These are phyloP conservation scores for Tulasnella sp. DNA, from an alignment of 768 basidiomycete genomes.

Conservation along the genomic window DNA sequence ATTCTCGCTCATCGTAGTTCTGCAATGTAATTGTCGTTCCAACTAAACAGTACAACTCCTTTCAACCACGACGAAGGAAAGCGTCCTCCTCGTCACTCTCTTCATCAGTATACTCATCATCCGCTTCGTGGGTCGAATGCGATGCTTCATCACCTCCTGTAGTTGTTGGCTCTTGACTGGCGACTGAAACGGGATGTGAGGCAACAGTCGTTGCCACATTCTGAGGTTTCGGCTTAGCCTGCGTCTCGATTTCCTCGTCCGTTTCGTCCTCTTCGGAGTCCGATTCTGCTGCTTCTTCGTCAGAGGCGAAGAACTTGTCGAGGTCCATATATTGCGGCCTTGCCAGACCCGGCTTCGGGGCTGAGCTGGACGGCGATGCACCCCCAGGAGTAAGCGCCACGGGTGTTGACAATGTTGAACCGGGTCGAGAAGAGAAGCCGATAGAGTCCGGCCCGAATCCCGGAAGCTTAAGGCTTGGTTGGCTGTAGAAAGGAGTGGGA, in stretches of 20 bases:
- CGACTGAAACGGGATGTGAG: neutral
- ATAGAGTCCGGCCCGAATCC: constrained; percentile 22
- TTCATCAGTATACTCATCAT: constrained; percentile 31
- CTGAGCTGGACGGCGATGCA: constrained; percentile 29
- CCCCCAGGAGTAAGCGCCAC: constrained; percentile 52
- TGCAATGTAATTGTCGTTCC: constrained; percentile 6
- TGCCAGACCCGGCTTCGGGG: constrained; percentile 29
- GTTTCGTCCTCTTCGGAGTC: constrained; percentile 36
- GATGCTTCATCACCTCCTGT: neutral
- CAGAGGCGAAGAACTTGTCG: constrained; percentile 69
- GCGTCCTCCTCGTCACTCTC: constrained; percentile 26
- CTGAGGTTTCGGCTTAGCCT: constrained; percentile 15
- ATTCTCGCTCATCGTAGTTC: neutral
- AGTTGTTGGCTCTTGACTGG: neutral
- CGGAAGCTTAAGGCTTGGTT: constrained; percentile 25
- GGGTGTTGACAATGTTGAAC: constrained; percentile 37
- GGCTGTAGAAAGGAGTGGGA: constrained; percentile 28
- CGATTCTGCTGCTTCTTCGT: constrained; percentile 39
- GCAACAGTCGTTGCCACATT: neutral
- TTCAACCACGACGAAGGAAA: constrained; percentile 14
- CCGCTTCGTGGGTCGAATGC: constrained; percentile 26
- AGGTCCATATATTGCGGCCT: constrained; percentile 38
- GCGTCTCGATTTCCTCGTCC: constrained; percentile 25
- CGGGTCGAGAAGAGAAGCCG: constrained; percentile 36
- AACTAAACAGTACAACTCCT: neutral